Conservation (phyloP, 495 filamentous ascomycete genomes). For the Tuber borchii region DNA sequence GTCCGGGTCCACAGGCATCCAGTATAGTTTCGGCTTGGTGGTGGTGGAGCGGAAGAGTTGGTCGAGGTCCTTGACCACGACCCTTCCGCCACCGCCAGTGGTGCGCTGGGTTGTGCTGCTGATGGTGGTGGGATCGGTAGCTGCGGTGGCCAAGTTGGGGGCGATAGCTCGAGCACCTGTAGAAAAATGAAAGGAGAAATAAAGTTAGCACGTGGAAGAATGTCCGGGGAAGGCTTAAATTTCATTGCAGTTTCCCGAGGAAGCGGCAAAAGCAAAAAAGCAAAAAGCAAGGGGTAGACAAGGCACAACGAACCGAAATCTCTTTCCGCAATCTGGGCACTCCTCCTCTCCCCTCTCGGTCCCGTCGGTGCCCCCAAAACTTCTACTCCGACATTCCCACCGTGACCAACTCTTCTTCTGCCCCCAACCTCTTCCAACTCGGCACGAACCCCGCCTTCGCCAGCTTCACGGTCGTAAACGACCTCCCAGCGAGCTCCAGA, state of each 20-base stretch:
- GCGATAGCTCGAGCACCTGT: background rate
- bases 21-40: constrained; percentile 66
- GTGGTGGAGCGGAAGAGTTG: constrained; percentile 58
- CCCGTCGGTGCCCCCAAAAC: constrained; percentile 33
- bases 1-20: constrained; percentile 50
- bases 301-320: constrained; percentile 16
- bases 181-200: background rate
- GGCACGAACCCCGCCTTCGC: constrained; percentile 52
- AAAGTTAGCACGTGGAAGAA: background rate
- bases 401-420: constrained; percentile 5
- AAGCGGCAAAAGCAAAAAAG: background rate
- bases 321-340: constrained; percentile 4
- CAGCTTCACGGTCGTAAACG: constrained; percentile 54
- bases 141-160: background rate
- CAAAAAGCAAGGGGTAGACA: background rate
- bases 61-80: constrained; percentile 47
- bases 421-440: constrained; percentile 49
- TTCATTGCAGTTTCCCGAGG: background rate
- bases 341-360: constrained; percentile 21
- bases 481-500: constrained; percentile 60
- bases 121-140: background rate
- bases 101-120: background rate
- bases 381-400: constrained; percentile 17
- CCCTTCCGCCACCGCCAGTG: background rate
- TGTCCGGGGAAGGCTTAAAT: background rate